phyloP scores from a whole-genome alignment of 2,329 filamentous ascomycete species.

The Xylaria sp. region DNA sequence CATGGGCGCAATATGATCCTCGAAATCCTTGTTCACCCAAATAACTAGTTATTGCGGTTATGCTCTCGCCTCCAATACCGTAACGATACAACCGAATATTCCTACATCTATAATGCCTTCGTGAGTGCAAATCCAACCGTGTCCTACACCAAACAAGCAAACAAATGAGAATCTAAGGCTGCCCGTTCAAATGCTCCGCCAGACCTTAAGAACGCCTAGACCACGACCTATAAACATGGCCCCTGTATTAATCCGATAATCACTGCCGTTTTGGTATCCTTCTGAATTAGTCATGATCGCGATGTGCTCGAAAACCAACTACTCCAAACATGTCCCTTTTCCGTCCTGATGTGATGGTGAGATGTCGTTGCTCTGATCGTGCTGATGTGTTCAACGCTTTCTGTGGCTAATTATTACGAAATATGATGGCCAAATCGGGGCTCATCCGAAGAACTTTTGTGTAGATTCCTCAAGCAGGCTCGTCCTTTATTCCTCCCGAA shows the following conservation, averaged over 20 bases:
- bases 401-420: not conserved
- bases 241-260: slow-evolving; percentile 22
- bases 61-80: not conserved
- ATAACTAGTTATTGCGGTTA: not conserved
- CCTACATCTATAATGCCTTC: slow-evolving; percentile 23
- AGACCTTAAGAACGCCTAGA: slow-evolving; percentile 22
- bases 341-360: slow-evolving; percentile 17
- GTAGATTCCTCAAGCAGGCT: slow-evolving; percentile 21
- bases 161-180: slow-evolving; percentile 22
- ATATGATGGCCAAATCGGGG: not conserved
- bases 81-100: slow-evolving; percentile 3
- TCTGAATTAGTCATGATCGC: slow-evolving; percentile 20
- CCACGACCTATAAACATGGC: slow-evolving; percentile 10
- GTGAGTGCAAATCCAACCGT: not conserved
- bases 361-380: slow-evolving; percentile 17
- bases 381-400: slow-evolving; percentile 9
- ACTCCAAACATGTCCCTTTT: slow-evolving; percentile 23
- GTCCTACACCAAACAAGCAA: slow-evolving; percentile 9
- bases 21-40: not conserved
- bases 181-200: slow-evolving; percentile 22
- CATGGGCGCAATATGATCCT: not conserved
- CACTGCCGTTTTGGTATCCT: slow-evolving; percentile 27
- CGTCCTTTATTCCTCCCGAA: slow-evolving; percentile 28
- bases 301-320: slow-evolving; percentile 11
- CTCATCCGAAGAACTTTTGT: not conserved